Conservation (phyloP, 2,329 filamentous ascomycete genomes). For the Fusarium longipes region DNA sequence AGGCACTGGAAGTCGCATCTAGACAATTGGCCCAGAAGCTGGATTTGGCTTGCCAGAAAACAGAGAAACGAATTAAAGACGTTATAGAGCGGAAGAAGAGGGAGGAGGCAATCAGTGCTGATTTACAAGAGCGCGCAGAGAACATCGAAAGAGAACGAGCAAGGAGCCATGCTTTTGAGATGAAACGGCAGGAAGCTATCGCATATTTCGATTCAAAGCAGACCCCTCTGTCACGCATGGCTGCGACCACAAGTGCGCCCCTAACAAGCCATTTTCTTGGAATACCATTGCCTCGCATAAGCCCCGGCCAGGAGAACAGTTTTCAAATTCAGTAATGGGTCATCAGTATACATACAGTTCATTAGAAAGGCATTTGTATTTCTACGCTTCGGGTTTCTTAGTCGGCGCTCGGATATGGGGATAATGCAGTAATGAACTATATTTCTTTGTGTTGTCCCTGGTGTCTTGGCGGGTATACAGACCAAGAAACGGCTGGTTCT, state of each 20-base stretch:
- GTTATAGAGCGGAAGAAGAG: constrained; percentile 54
- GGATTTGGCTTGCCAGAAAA: constrained; percentile 60
- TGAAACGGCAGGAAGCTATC: constrained; percentile 59
- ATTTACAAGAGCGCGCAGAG: constrained; percentile 57
- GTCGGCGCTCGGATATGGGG: constrained; percentile 1
- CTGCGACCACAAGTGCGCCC: constrained; percentile 47
- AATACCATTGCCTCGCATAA: constrained; percentile 36
- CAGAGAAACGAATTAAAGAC: constrained; percentile 59
- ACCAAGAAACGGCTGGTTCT: neutral
- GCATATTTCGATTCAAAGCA: constrained; percentile 52
- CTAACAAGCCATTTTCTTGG: constrained; percentile 36
- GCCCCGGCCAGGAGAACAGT: constrained; percentile 38
- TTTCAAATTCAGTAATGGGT: constrained; percentile 19
- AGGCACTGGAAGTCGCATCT: constrained; percentile 51
- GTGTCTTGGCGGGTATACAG: constrained; percentile 11
- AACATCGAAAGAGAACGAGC: constrained; percentile 60
- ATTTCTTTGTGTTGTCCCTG: constrained; percentile 18
- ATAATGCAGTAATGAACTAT: constrained; percentile 12
- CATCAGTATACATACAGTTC: neutral
- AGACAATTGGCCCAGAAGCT: constrained; percentile 57
- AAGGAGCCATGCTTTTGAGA: constrained; percentile 63
- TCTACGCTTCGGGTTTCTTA: neutral
- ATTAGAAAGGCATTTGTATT: constrained; percentile 1
- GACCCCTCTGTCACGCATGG: constrained; percentile 42
- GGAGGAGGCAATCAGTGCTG: constrained; percentile 57